Evolutionary conservation across 192 early-diverging fungal genomes (phyloP).

Genomic region (Coemansia sp.): DNA sequence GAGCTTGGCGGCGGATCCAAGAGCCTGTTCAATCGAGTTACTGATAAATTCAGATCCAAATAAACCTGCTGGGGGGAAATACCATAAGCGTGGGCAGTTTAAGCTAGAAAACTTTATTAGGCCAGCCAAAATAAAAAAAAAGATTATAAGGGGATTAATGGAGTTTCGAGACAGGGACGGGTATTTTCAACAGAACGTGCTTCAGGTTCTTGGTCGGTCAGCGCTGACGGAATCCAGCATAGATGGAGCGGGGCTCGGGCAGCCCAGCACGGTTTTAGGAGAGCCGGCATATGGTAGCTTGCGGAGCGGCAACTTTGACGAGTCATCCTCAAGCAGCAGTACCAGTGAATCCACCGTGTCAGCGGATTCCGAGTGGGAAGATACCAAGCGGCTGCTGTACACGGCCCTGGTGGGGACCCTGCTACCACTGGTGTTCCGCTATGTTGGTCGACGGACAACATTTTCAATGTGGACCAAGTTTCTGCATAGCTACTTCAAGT

Average conservation of each 20-base stretch:
- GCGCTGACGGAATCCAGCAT: constrained; percentile 5
- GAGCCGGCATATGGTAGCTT: constrained; percentile 20
- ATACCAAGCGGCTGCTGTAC: constrained; percentile 41
- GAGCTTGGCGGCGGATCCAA: constrained; percentile 1
- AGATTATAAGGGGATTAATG: constrained; percentile 11
- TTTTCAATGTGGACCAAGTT: constrained; percentile 38
- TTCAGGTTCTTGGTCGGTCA: constrained; percentile 41
- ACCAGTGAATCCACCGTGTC: not conserved
- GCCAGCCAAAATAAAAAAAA: not conserved
- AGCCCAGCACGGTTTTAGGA: not conserved
- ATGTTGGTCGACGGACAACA: constrained; percentile 36
- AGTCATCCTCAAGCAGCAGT: not conserved
- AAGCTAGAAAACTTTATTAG: not conserved
- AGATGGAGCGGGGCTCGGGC: not conserved
- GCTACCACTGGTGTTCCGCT: constrained; percentile 39
- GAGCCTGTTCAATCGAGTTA: constrained; percentile 17
- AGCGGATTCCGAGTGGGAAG: constrained; percentile 45
- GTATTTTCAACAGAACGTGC: constrained; percentile 47
- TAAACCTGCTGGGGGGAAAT: not conserved
- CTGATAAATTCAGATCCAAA: constrained; percentile 18
- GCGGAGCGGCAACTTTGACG: constrained; percentile 18
- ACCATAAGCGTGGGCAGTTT: not conserved
- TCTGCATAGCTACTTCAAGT: constrained; percentile 29
- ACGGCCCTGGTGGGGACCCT: constrained; percentile 40
- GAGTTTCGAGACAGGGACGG: constrained; percentile 47